These are phyloP conservation scores for Mycena crocata DNA, from an alignment of 768 basidiomycete species.

Conservation along the genomic window DNA sequence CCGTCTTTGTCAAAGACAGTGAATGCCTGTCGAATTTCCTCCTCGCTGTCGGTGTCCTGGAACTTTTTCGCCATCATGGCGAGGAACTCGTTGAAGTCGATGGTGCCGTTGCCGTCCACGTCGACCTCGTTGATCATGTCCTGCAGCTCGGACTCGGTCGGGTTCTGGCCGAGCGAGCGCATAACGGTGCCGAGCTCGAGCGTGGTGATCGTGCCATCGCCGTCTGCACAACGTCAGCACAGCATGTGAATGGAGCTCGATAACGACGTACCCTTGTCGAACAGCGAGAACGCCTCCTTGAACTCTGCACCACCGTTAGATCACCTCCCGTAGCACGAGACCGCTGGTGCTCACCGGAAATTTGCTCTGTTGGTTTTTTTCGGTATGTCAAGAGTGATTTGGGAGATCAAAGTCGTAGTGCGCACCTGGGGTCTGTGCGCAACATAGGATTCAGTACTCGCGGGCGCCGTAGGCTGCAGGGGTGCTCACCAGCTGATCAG, in stretches of 20 bases:
- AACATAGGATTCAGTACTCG: slow-evolving; percentile 21
- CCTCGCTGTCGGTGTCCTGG: slow-evolving; percentile 87
- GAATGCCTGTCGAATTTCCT: slow-evolving; percentile 97
- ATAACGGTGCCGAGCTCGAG: slow-evolving; percentile 93
- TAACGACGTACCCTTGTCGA: slow-evolving; percentile 84
- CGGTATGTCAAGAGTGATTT: slow-evolving; percentile 11
- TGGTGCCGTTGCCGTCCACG: slow-evolving; percentile 85
- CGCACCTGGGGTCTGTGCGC: slow-evolving; percentile 67
- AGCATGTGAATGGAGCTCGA: slow-evolving; percentile 20
- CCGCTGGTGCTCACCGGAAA: slow-evolving; percentile 71
- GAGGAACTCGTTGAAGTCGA: slow-evolving; percentile 87
- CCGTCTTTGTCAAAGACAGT: slow-evolving; percentile 97
- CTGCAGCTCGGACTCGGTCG: slow-evolving; percentile 90
- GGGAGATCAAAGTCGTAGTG: not conserved
- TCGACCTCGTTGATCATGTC: slow-evolving; percentile 98
- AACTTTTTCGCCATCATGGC: slow-evolving; percentile 73
- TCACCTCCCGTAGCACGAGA: not conserved
- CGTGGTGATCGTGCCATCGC: slow-evolving; percentile 93
- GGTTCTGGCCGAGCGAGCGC: slow-evolving; percentile 93
- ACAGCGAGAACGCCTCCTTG: slow-evolving; percentile 98
- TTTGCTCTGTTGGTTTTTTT: slow-evolving; percentile 73
- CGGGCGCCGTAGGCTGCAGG: slow-evolving; percentile 5
- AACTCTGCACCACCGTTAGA: slow-evolving; percentile 70
- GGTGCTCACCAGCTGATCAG: slow-evolving; percentile 66
- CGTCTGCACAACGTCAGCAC: slow-evolving; percentile 61